Evolutionary conservation across 2,329 filamentous ascomycete genomes (phyloP), one percentile per base, ranked within the genome.

Genomic region (Aspergillus caelatus): DNA sequence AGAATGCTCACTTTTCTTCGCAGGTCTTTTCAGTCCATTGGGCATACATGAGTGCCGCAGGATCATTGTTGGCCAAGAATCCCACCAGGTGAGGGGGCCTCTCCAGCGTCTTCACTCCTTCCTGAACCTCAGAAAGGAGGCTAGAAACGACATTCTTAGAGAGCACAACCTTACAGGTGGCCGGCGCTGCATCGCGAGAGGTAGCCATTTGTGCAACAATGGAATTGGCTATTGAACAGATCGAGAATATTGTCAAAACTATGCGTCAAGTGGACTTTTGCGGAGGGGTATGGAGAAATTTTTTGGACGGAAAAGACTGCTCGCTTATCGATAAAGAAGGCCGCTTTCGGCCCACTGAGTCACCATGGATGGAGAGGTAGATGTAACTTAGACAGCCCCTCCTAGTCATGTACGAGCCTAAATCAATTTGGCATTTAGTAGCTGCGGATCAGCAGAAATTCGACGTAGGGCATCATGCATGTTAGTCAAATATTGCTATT

Each of bases 11-110:
- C 94, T 97, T 96, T 78, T 98, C 94, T 79, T 89, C 87, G 79
- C 93, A 97, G 4, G 95, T 97, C 85, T 96, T 97, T 79, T 93
- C 92, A 46, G 94, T 97, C 92, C 93, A 97, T 79, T 97, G 92
- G 60, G 95, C 95, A 77, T 99, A 98, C 83, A 96, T 93, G 71
- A 91, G 84, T 36, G 94, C 94, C 45, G 93, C 92, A 34, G 94
- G 93, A 80, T 99, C 95, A 68, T 87, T 86, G 79, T 97, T 98
- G 70, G 94, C 93, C 62, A 99, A 84, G 80, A 97, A 97, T 63
- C 94, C 95, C 52, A 94, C 91, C 59, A 99, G 86, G 65, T 91
- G 89, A 39, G 95, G 94, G 75, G 89, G 82, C 68, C 86, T 88
- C 73, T 89, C 85, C 55, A 96, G 83, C 68, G 88, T 89, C 73